phyloP scores from a whole-genome alignment of 345 rosid species.

The Psidium friedrichsthalianum region DNA sequence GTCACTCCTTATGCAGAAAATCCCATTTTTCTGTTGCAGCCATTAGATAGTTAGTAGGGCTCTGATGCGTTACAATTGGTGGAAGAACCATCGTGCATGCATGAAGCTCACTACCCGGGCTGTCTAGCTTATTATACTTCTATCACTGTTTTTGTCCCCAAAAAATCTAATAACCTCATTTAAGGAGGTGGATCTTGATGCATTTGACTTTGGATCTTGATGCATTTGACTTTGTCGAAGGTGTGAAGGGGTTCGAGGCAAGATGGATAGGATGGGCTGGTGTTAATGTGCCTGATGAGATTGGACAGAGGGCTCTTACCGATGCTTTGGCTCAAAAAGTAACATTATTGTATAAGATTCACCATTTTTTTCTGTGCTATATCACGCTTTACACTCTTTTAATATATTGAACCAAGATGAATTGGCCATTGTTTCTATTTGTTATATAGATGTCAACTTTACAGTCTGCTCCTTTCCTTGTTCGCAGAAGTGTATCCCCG shows the following conservation, averaged over 20 bases:
- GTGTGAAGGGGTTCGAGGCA: slow-evolving; percentile 97
- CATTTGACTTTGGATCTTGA: slow-evolving; percentile 18
- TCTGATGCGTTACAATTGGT: no score
- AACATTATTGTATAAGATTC: not conserved
- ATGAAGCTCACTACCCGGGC: not conserved
- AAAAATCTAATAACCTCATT: not conserved
- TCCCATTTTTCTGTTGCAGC: not conserved
- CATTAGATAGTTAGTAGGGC: not conserved
- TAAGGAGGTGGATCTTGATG: slow-evolving; percentile 12
- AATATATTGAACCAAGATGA: not conserved
- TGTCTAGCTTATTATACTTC: not conserved
- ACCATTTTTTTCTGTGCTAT: not conserved
- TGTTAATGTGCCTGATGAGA: slow-evolving; percentile 94
- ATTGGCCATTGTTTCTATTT: not conserved
- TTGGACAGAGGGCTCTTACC: slow-evolving; percentile 87
- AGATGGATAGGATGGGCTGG: slow-evolving; percentile 99
- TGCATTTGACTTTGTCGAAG: slow-evolving; percentile 35
- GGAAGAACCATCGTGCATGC: no score
- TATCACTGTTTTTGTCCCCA: not conserved
- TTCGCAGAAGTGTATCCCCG: slow-evolving; percentile 93
- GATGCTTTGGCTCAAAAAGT: slow-evolving; percentile 98
- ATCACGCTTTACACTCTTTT: not conserved
- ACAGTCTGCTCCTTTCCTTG: not conserved
- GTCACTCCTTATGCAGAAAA: not conserved
- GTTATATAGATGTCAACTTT: not conserved